A percentile compares a stretch with the other conserved stretches of the same genome.
phyloP scores from a whole-genome alignment of 1,139 yeast genomes.

The Ogataea hybrid region DNA sequence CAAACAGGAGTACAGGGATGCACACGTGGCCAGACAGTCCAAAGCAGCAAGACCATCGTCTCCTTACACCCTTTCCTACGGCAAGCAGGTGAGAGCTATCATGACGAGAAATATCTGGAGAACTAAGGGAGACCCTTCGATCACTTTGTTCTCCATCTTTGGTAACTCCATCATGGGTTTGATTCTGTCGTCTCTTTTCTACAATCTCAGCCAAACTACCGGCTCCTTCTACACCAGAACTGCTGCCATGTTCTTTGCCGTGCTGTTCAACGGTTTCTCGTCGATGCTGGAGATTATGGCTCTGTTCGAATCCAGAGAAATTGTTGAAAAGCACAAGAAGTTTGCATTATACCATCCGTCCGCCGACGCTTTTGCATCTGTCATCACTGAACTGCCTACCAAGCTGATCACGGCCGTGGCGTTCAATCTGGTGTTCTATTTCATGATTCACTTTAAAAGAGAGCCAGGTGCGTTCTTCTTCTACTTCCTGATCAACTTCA shows the following conservation, averaged over 20 bases:
- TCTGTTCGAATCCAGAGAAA: constrained; percentile 68
- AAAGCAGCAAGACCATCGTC: constrained; percentile 51
- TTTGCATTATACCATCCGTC: constrained; percentile 77
- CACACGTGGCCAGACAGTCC: constrained; percentile 60
- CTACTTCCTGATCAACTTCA: constrained; percentile 52
- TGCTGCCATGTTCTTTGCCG: constrained; percentile 74
- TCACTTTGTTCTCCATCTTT: constrained; percentile 54
- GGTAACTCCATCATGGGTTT: constrained; percentile 76
- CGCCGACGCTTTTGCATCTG: constrained; percentile 72
- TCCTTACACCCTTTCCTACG: constrained; percentile 64
- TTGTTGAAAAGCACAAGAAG: constrained; percentile 76
- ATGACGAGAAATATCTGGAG: constrained; percentile 63
- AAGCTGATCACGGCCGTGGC: constrained; percentile 52
- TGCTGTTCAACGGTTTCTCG: constrained; percentile 73
- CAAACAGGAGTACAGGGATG: constrained; percentile 32
- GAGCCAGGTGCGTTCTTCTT: constrained; percentile 69
- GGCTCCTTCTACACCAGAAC: constrained; percentile 63
- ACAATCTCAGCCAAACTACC: constrained; percentile 49
- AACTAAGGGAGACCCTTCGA: constrained; percentile 62
- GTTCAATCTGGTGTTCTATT: constrained; percentile 64
- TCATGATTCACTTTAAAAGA: constrained; percentile 65
- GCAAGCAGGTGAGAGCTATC: constrained; percentile 62
- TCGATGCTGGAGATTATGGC: constrained; percentile 72
- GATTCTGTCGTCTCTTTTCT: constrained; percentile 71
- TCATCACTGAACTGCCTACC: constrained; percentile 65